Percentiles rank a stretch among this genome's conserved stretches.
Evolutionary conservation across 2,329 filamentous ascomycete species (phyloP).

Genomic region (Aspergillus candidus): DNA sequence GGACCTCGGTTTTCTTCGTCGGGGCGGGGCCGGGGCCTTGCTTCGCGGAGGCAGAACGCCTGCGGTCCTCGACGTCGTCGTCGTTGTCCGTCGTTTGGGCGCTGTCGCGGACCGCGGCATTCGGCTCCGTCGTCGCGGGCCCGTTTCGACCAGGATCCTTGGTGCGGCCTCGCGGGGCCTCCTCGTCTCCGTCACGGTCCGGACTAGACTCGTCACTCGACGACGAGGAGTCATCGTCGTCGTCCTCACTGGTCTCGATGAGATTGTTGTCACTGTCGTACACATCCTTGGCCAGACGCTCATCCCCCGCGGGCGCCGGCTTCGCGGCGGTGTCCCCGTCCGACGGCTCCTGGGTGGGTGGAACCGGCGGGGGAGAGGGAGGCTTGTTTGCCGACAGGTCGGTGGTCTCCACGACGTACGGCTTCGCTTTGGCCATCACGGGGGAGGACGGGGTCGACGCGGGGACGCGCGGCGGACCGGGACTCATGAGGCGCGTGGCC

Average conservation of each 20-base stretch:
- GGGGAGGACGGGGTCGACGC: constrained; percentile 35
- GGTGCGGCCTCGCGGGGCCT: constrained; percentile 23
- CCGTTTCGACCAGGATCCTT: constrained; percentile 20
- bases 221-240: constrained; percentile 36
- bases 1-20: constrained; percentile 52
- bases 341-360: constrained; percentile 23
- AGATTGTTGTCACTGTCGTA: constrained; percentile 59
- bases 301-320: constrained; percentile 42
- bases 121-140: constrained; percentile 8
- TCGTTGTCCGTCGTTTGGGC: neutral
- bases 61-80: constrained; percentile 9
- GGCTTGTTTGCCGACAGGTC: constrained; percentile 50
- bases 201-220: constrained; percentile 56
- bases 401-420: constrained; percentile 62
- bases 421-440: constrained; percentile 55
- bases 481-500: constrained; percentile 42
- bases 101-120: constrained; percentile 4
- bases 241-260: constrained; percentile 64
- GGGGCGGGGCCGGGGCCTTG: constrained; percentile 31
- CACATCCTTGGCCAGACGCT: constrained; percentile 63
- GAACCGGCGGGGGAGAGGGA: constrained; percentile 60
- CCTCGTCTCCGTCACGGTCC: constrained; percentile 31
- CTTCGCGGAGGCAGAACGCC: constrained; percentile 30
- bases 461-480: constrained; percentile 44
- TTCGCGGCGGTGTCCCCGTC: constrained; percentile 32